Conservation (phyloP, 495 filamentous ascomycete species). For the Xylaria cubensis region DNA sequence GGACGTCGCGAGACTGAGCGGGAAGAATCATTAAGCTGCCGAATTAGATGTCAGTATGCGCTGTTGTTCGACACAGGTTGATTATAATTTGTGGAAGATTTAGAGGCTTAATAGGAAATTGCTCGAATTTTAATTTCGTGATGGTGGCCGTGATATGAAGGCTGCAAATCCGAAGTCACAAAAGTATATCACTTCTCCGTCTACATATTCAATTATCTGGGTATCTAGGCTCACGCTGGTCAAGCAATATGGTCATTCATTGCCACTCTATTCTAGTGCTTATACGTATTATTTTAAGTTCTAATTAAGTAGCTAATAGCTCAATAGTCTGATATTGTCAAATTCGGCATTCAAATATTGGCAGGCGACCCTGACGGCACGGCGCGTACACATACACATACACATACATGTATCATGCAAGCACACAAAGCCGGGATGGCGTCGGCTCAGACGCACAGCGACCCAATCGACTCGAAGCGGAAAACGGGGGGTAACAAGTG, state of each 20-base stretch:
- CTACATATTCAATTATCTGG: too few relatives aligned
- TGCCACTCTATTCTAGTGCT: too few relatives aligned
- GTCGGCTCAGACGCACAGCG: not conserved
- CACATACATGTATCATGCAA: not conserved
- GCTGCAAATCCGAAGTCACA: not conserved
- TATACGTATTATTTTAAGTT: too few relatives aligned
- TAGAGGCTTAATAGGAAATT: not conserved
- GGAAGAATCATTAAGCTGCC: not conserved
- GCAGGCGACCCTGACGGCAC: not conserved
- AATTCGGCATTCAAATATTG: too few relatives aligned
- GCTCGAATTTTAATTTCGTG: not conserved
- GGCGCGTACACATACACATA: conserved; percentile 1
- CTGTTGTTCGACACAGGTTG: not conserved
- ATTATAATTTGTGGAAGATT: not conserved
- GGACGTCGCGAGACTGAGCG: not conserved
- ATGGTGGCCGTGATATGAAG: not conserved
- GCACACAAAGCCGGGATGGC: not conserved
- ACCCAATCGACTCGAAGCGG: conserved; percentile 17
- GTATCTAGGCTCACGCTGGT: too few relatives aligned
- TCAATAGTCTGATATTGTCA: too few relatives aligned
- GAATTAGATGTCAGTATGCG: not conserved
- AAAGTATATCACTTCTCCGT: too few relatives aligned
- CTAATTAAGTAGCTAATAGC: too few relatives aligned
- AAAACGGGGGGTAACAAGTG: too few relatives aligned
- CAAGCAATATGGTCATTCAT: too few relatives aligned